Conservation (phyloP, 2,329 filamentous ascomycete genomes). For the Botryotinia calthae region DNA sequence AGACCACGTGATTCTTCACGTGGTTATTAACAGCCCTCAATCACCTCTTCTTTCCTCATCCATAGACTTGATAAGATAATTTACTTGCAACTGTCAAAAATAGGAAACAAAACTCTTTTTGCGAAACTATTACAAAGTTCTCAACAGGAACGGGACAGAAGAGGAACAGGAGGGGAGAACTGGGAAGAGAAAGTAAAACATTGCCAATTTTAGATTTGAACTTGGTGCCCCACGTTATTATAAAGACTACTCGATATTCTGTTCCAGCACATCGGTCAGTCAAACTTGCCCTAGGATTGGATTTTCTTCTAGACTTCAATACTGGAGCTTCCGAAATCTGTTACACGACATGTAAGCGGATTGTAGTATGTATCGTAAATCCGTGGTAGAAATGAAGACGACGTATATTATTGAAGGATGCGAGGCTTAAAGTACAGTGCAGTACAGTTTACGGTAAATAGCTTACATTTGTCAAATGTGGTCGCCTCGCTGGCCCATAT, state of each 20-base stretch:
- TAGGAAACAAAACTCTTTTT: background rate
- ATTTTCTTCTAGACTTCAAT: background rate
- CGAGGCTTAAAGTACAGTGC: background rate
- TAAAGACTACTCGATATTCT: background rate
- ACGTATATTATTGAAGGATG: background rate
- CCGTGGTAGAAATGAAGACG: background rate
- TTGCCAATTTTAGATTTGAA: background rate
- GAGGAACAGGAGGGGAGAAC: background rate
- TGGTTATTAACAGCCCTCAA: too few species aligned
- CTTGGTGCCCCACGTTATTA: background rate
- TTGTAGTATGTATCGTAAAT: background rate
- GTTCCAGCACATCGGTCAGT: background rate
- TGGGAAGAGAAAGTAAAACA: background rate
- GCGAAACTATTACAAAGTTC: background rate
- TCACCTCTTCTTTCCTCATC: background rate
- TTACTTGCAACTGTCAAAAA: background rate
- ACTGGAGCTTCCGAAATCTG: background rate
- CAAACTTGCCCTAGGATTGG: rapidly evolving
- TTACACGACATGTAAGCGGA: background rate
- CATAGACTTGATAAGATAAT: background rate
- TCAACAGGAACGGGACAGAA: background rate
- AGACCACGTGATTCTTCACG: background rate
- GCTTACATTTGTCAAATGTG: background rate
- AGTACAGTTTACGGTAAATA: background rate
- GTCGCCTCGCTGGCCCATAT: background rate